Evolutionary conservation across 192 early-diverging fungal genomes (phyloP).

Genomic region (Backusella sp.): DNA sequence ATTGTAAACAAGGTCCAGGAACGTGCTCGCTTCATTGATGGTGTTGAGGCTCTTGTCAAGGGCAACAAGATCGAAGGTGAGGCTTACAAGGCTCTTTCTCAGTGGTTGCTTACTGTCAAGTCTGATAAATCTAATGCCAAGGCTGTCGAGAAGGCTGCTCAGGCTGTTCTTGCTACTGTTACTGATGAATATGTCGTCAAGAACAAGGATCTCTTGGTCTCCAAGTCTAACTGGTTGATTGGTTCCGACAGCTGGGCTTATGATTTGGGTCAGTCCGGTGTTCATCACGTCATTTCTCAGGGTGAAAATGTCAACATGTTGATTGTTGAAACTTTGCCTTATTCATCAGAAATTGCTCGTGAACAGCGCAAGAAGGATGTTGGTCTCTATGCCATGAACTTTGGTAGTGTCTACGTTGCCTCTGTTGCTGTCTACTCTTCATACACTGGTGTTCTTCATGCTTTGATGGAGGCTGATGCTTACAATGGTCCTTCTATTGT

Average conservation of each 20-base stretch:
- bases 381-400: conserved; percentile 95
- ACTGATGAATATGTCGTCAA: conserved; percentile 22
- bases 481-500: conserved; percentile 88
- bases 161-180: conserved; percentile 8
- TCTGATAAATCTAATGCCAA: conserved; percentile 31
- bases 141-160: conserved; percentile 33
- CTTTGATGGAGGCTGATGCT: conserved; percentile 87
- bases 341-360: conserved; percentile 53
- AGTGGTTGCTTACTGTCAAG: conserved; percentile 60
- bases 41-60: conserved; percentile 59
- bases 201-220: conserved; percentile 46
- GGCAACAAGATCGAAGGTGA: conserved; percentile 46
- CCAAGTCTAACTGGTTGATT: conserved; percentile 83
- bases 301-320: conserved; percentile 88
- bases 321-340: conserved; percentile 84
- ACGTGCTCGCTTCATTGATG: conserved; percentile 63
- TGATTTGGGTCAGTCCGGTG: conserved; percentile 84
- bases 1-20: conserved; percentile 65
- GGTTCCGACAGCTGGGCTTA: conserved; percentile 86
- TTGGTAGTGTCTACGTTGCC: conserved; percentile 87
- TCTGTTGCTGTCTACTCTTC: conserved; percentile 85
- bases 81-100: conserved; percentile 53
- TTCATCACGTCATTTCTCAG: conserved; percentile 87
- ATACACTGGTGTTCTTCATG: conserved; percentile 86
- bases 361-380: conserved; percentile 89